Conservation (phyloP, 2,329 filamentous ascomycete genomes). For the Phialophora tarda region DNA sequence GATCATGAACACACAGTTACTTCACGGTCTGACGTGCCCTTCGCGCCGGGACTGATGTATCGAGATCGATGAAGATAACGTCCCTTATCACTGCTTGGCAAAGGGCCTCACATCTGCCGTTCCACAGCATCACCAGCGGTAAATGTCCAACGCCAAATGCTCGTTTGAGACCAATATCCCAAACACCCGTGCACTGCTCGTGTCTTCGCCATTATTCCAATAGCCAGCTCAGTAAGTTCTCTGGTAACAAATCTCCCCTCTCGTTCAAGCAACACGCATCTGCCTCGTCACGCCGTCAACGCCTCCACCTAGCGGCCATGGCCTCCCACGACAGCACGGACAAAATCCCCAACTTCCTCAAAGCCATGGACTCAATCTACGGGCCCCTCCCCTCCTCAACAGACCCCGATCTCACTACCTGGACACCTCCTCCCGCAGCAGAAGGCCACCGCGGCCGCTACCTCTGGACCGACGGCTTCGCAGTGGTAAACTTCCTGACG, state of each 20-base stretch:
- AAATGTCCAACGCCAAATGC: background rate
- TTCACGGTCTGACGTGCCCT: background rate
- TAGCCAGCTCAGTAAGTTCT: background rate
- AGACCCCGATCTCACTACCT: constrained; percentile 44
- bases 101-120: background rate
- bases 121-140: background rate
- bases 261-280: background rate
- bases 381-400: constrained; percentile 43
- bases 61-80: constrained; percentile 2
- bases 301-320: constrained; percentile 14
- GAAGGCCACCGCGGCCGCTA: constrained; percentile 65
- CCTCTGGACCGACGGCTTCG: constrained; percentile 67
- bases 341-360: constrained; percentile 41
- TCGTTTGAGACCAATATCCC: background rate
- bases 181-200: background rate
- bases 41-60: background rate
- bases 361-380: constrained; percentile 50
- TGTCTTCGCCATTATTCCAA: background rate
- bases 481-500: constrained; percentile 64
- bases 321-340: constrained; percentile 10
- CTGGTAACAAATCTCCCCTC: background rate
- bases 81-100: background rate
- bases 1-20: background rate
- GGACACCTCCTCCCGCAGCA: constrained; percentile 58
- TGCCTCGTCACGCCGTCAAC: background rate